A percentile compares a stretch with the other conserved stretches of the same genome.
Evolutionary conservation across 345 rosid genomes (phyloP).

Genomic region (Eucalyptus cloeziana): DNA sequence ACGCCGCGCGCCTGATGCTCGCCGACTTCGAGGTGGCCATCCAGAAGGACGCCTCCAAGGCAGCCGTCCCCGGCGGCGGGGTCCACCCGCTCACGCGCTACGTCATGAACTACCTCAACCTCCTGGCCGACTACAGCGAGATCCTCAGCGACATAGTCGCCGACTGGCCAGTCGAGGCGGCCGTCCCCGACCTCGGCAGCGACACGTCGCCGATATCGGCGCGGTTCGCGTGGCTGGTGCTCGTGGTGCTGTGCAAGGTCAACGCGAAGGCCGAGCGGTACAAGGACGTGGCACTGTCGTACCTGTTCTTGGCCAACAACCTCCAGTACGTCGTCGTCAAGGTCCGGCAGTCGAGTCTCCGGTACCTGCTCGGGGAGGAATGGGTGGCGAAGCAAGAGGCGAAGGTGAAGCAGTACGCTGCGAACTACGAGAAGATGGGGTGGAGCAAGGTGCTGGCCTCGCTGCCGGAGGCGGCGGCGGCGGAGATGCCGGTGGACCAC

Average conservation of each 20-base stretch:
- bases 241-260: constrained; percentile 61
- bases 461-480: constrained; percentile 10
- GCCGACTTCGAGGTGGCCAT: constrained; percentile 53
- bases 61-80: constrained; percentile 48
- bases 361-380: constrained; percentile 38
- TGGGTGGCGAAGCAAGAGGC: constrained; percentile 54
- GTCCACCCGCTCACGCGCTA: constrained; percentile 73
- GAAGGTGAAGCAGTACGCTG: constrained; percentile 37
- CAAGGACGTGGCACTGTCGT: constrained; percentile 50
- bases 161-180: constrained; percentile 28
- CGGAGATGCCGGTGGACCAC: constrained; percentile 8
- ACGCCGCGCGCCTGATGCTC: constrained; percentile 28
- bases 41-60: constrained; percentile 40
- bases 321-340: constrained; percentile 63
- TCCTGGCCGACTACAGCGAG: constrained; percentile 54
- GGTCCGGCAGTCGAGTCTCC: constrained; percentile 43
- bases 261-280: constrained; percentile 52
- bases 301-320: constrained; percentile 70
- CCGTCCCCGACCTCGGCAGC: constrained; percentile 11
- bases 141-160: constrained; percentile 39
- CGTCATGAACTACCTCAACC: constrained; percentile 66
- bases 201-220: constrained; percentile 24
- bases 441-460: constrained; percentile 51
- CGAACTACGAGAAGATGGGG: constrained; percentile 51
- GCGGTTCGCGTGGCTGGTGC: constrained; percentile 56